phyloP scores from a whole-genome alignment of 2,329 filamentous ascomycete genomes.

The Penicillium sp. region DNA sequence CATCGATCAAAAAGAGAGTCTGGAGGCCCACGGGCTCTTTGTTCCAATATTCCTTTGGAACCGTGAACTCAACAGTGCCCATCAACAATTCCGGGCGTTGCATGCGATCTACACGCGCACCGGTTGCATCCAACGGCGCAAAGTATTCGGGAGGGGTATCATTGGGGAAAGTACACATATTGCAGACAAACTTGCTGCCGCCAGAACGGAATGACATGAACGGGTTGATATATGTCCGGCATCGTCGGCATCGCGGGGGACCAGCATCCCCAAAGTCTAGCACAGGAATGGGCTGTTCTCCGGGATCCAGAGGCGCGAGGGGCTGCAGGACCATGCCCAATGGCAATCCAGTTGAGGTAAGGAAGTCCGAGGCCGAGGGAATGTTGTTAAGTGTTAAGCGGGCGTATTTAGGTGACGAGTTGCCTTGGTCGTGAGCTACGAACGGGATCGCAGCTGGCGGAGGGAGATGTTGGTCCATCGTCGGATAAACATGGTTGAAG shows the following conservation, averaged over 20 bases:
- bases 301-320: slow-evolving; percentile 73
- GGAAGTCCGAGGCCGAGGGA: slow-evolving; percentile 73
- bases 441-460: slow-evolving; percentile 86
- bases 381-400: slow-evolving; percentile 92
- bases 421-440: slow-evolving; percentile 92
- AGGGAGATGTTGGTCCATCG: slow-evolving; percentile 88
- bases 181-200: slow-evolving; percentile 95
- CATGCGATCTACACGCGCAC: slow-evolving; percentile 79
- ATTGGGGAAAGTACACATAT: slow-evolving; percentile 96
- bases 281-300: slow-evolving; percentile 83
- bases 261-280: slow-evolving; percentile 91
- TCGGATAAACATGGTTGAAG: slow-evolving; percentile 83
- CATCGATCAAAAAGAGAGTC: slow-evolving; percentile 90
- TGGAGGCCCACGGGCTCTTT: slow-evolving; percentile 84
- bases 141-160: slow-evolving; percentile 92
- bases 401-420: slow-evolving; percentile 90
- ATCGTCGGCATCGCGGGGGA: slow-evolving; percentile 86
- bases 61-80: slow-evolving; percentile 92
- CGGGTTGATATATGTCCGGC: slow-evolving; percentile 94
- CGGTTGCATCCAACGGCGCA: slow-evolving; percentile 80
- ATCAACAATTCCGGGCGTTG: slow-evolving; percentile 84
- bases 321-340: slow-evolving; percentile 87
- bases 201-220: slow-evolving; percentile 97
- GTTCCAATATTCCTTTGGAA: slow-evolving; percentile 98
- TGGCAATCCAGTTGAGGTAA: slow-evolving; percentile 75